Percentiles rank a stretch among this genome's conserved stretches.
phyloP scores from a whole-genome alignment of 2,329 filamentous ascomycete species.

The Cryphonectria nitschkei region DNA sequence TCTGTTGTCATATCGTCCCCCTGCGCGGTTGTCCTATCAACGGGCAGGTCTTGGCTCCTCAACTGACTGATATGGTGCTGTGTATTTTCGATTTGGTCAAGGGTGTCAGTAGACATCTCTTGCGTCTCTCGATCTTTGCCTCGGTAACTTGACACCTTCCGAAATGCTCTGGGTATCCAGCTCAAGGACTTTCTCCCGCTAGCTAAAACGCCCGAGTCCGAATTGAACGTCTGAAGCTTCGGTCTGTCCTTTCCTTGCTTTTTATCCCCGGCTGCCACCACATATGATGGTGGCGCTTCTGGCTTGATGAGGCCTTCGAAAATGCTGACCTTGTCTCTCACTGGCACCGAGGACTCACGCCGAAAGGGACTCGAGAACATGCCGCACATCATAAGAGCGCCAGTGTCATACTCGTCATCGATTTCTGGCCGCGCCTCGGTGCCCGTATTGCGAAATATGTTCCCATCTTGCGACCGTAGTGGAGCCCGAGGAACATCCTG shows the following conservation, averaged over 20 bases:
- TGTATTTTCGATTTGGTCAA: background rate
- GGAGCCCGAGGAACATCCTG: background rate
- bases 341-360: background rate
- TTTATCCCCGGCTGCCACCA: background rate
- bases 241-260: background rate
- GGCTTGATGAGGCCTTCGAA: constrained; percentile 25
- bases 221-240: background rate
- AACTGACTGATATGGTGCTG: background rate
- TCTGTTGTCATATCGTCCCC: background rate
- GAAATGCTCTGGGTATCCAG: constrained; percentile 9
- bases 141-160: background rate
- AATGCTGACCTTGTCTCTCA: constrained; percentile 21
- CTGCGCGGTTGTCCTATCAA: too few relatives aligned
- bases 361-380: constrained; percentile 11
- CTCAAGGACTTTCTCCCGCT: background rate
- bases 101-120: background rate
- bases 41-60: background rate
- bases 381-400: constrained; percentile 13
- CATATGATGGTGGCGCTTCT: background rate
- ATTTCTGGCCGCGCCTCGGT: background rate
- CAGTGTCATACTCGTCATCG: background rate
- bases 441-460: background rate
- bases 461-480: background rate
- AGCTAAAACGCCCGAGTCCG: background rate
- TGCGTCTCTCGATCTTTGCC: background rate